Percentiles rank a stretch among this genome's conserved stretches.
phyloP scores from a whole-genome alignment of 306 rosid genomes.

The Medicago ruthenica region DNA sequence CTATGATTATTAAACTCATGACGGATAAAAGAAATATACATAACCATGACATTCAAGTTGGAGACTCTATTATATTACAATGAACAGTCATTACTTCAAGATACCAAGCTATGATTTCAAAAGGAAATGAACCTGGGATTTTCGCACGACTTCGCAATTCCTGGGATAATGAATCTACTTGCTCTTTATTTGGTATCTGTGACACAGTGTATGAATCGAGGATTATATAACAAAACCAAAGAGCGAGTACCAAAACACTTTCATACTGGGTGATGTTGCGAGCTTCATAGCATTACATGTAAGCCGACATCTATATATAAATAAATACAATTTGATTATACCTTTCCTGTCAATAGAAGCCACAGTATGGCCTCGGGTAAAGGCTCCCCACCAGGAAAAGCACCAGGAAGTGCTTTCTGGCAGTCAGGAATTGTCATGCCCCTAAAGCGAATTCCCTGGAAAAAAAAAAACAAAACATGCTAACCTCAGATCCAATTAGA shows the following conservation, averaged over 20 bases:
- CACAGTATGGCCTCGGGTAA: conserved; percentile 93
- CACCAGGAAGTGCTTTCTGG: conserved; percentile 86
- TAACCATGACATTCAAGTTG: conserved; percentile 10
- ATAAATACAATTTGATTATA: conserved; percentile 43
- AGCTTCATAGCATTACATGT: not conserved
- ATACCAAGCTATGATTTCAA: conserved; percentile 36
- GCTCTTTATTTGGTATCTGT: conserved; percentile 92
- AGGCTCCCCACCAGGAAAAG: conserved; percentile 92
- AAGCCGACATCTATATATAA: conserved; percentile 26
- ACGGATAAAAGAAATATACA: conserved; percentile 4
- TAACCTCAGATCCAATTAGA: conserved; percentile 41
- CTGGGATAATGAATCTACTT: conserved; percentile 81
- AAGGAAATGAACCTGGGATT: conserved; percentile 74
- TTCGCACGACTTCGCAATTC: conserved; percentile 84
- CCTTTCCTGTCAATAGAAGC: conserved; percentile 97
- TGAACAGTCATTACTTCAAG: conserved; percentile 30
- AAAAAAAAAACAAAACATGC: conserved; percentile 39
- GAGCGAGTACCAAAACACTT: conserved; percentile 26
- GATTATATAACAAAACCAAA: conserved; percentile 26
- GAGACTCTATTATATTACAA: conserved; percentile 11
- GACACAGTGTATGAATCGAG: conserved; percentile 31
- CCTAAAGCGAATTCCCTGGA: conserved; percentile 98
- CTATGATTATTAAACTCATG: conserved; percentile 9
- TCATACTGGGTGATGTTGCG: not conserved
- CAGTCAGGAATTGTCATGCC: conserved; percentile 90